Evolutionary conservation across 2,329 filamentous ascomycete species (phyloP), one percentile per base, ranked within the genome.

Genomic region (Exophiala sp.): DNA sequence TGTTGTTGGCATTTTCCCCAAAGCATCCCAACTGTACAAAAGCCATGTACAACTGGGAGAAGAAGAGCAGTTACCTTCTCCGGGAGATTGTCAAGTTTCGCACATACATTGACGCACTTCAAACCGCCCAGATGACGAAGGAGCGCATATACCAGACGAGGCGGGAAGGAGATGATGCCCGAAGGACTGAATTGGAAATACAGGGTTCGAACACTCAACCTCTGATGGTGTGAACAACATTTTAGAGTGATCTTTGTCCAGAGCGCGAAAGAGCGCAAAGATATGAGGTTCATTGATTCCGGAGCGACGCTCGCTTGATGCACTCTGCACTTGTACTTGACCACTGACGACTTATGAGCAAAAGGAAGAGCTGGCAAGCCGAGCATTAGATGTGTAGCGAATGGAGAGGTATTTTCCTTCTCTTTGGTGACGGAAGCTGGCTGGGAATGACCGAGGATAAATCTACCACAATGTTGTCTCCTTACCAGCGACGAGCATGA

Each of bases 1-100:
- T 97, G 85, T 77, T 90, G 48, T 77, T 95, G 47, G 89, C 93
- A 7, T 97, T 94, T 65, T 89, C 88, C 11, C 86, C 88, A 2
- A 81, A 89, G 23, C 85, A 91, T 54, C 77, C 81, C 30, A 97
- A 97, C 63, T 80, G 83, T 13, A 74, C 73, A 55, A 90, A 86
- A 68, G 88, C 91, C 13, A 91, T 97, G 86, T 78, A 83, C 16
- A 98, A 98, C 68, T 98, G 93, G 91, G 90, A 98, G 73, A 83
- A 86, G 64, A 97, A 97, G 73, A 94, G 88, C 48, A 84, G 87
- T 23, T 95, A 97, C 65, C 72, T 98, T 34, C 76, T 97, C 10
- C 78, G 87, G 29, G 93, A 98, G 71, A 96, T 94, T 66, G 89
- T 97, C 68, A 97, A 97, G 69, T 97, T 95, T 71, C 78, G 85